phyloP scores from a whole-genome alignment of 2,329 filamentous ascomycete species.

The Raffaelea ambrosiae region DNA sequence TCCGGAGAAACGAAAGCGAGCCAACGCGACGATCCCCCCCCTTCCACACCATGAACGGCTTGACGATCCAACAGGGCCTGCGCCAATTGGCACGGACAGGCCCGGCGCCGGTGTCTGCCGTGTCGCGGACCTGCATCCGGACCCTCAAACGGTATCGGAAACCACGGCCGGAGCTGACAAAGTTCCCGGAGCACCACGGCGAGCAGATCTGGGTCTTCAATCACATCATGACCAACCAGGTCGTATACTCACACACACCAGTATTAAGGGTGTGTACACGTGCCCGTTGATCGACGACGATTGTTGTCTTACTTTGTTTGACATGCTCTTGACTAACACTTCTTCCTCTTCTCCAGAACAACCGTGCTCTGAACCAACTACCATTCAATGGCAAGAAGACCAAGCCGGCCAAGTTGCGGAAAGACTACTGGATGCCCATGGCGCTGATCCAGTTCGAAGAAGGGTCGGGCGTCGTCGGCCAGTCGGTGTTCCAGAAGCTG shows the following conservation, averaged over 20 bases:
- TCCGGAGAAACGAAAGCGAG: too few species aligned
- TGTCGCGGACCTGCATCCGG: too few species aligned
- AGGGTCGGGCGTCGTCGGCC: slow-evolving; percentile 44
- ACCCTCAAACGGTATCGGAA: slow-evolving; percentile 13
- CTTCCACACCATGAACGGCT: slow-evolving; percentile 10
- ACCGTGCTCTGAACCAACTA: slow-evolving; percentile 26
- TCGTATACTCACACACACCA: slow-evolving; percentile 42
- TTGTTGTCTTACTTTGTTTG: too few species aligned
- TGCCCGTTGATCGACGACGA: too few species aligned
- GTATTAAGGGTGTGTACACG: slow-evolving; percentile 32
- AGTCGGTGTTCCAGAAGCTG: slow-evolving; percentile 52
- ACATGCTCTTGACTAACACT: too few species aligned
- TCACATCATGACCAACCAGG: slow-evolving; percentile 40
- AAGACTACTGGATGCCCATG: slow-evolving; percentile 58
- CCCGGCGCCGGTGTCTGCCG: neutral
- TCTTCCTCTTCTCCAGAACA: too few species aligned
- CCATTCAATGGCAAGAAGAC: slow-evolving; percentile 62
- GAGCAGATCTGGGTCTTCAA: slow-evolving; percentile 50
- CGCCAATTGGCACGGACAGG: slow-evolving; percentile 31
- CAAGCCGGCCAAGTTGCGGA: slow-evolving; percentile 52
- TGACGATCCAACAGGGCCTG: slow-evolving; percentile 9
- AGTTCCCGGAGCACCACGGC: slow-evolving; percentile 34
- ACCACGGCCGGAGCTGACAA: slow-evolving; percentile 16
- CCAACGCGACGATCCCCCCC: too few species aligned
- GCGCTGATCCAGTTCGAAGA: slow-evolving; percentile 50